Evolutionary conservation across 1,139 yeast genomes (phyloP).

Genomic region (Suhomyces yuchorum): DNA sequence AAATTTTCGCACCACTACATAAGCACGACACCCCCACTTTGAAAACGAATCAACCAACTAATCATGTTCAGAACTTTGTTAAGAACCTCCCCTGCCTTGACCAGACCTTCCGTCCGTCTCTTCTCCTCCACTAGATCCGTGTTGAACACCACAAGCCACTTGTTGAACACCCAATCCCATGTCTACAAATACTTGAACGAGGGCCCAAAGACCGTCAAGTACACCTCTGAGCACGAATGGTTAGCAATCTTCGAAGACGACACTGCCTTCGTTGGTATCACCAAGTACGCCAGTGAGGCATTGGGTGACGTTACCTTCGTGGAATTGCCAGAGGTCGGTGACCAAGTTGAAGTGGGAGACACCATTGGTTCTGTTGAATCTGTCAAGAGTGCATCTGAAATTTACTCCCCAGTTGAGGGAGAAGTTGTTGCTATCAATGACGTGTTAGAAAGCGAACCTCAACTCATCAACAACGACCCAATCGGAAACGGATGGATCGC

Average conservation of each 20-base stretch:
- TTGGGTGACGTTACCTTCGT: constrained; percentile 95
- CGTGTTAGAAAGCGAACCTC: constrained; percentile 67
- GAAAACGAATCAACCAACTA: neutral
- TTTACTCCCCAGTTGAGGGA: constrained; percentile 86
- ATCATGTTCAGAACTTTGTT: constrained; percentile 15
- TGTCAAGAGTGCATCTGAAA: constrained; percentile 92
- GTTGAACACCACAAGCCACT: constrained; percentile 47
- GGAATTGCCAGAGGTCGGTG: constrained; percentile 83
- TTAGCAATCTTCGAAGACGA: constrained; percentile 83
- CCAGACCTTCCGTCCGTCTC: constrained; percentile 15
- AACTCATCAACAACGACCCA: constrained; percentile 82
- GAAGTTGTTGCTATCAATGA: constrained; percentile 73
- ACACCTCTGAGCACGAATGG: constrained; percentile 96
- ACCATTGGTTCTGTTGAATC: constrained; percentile 91
- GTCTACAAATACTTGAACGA: constrained; percentile 51
- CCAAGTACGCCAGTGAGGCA: constrained; percentile 96
- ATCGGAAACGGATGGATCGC: constrained; percentile 94
- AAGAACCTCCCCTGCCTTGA: constrained; percentile 10
- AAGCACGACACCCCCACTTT: constrained; percentile 6
- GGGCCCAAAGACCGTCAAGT: constrained; percentile 60
- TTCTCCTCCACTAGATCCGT: constrained; percentile 19
- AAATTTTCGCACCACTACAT: constrained; percentile 9
- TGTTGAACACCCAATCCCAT: constrained; percentile 52
- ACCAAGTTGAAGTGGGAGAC: constrained; percentile 69
- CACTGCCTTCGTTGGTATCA: constrained; percentile 84